Evolutionary conservation across 2,329 filamentous ascomycete genomes (phyloP).

Genomic region (Plectosphaerella plurivora): DNA sequence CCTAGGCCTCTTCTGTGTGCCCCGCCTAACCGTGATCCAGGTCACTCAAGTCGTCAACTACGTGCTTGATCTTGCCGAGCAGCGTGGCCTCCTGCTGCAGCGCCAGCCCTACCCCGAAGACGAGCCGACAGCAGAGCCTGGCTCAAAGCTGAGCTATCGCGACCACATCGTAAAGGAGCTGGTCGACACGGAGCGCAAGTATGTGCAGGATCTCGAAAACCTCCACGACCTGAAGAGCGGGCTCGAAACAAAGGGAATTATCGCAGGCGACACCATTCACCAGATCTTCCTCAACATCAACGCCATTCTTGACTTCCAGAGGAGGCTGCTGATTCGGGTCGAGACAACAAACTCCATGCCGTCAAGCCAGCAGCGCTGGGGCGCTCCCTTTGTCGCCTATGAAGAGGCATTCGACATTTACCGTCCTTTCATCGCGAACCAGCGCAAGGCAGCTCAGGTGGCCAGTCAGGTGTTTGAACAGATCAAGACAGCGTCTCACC

Average conservation of each 20-base stretch:
- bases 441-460: slow-evolving; percentile 82
- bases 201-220: slow-evolving; percentile 94
- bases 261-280: slow-evolving; percentile 86
- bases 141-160: slow-evolving; percentile 67
- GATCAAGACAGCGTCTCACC: slow-evolving; percentile 69
- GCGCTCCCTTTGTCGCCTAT: slow-evolving; percentile 80
- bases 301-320: slow-evolving; percentile 89
- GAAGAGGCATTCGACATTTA: slow-evolving; percentile 90
- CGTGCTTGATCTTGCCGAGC: slow-evolving; percentile 81
- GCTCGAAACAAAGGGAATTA: slow-evolving; percentile 79
- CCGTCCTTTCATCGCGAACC: slow-evolving; percentile 95
- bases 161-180: slow-evolving; percentile 90
- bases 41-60: slow-evolving; percentile 89
- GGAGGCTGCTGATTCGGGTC: slow-evolving; percentile 89
- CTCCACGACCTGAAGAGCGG: slow-evolving; percentile 87
- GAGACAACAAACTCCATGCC: slow-evolving; percentile 90
- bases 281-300: slow-evolving; percentile 97
- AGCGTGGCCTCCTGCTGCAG: slow-evolving; percentile 68
- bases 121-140: slow-evolving; percentile 45
- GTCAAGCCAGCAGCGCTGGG: slow-evolving; percentile 80
- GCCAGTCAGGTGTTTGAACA: slow-evolving; percentile 84
- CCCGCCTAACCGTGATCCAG: slow-evolving; percentile 14
- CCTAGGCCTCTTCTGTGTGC: neutral
- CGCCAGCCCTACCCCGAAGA: slow-evolving; percentile 54
- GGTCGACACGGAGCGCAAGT: slow-evolving; percentile 93